Percentiles rank a stretch among this genome's conserved stretches.
These are phyloP conservation scores for Conticribra guillardii DNA, from an alignment of 108 stramenopile genomes.

Conservation along the genomic window DNA sequence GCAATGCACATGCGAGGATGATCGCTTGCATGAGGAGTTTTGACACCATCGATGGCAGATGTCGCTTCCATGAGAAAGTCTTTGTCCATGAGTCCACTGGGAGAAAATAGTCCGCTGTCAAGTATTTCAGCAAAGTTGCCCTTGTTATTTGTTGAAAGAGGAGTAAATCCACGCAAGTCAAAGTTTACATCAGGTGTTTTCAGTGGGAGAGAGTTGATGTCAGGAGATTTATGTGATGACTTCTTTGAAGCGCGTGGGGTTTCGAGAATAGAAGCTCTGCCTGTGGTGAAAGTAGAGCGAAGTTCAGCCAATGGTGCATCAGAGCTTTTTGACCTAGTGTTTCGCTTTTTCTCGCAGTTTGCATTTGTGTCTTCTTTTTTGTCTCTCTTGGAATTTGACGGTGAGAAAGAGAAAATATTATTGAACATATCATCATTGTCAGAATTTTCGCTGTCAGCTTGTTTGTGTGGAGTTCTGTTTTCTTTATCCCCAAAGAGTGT, in stretches of 20 bases:
- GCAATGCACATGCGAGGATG: conserved; percentile 45
- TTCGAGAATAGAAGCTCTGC: conserved; percentile 34
- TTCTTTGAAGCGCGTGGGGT: conserved; percentile 29
- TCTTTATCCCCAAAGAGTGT: conserved; percentile 15
- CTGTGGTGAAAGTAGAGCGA: conserved; percentile 34
- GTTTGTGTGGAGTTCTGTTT: background rate
- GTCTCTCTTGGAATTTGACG: conserved; percentile 5
- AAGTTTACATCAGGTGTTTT: conserved; percentile 35
- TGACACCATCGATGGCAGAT: conserved; percentile 16
- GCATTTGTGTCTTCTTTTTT: background rate
- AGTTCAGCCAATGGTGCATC: background rate
- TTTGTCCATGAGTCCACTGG: conserved; percentile 27
- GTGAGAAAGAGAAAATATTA: conserved; percentile 40
- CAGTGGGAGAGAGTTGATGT: conserved; percentile 12
- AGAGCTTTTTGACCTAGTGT: background rate
- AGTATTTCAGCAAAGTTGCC: conserved; percentile 28
- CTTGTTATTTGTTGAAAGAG: conserved; percentile 31
- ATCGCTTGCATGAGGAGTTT: conserved; percentile 46
- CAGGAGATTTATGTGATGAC: conserved; percentile 7
- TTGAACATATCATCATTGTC: conserved; percentile 3
- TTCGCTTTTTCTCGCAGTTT: background rate
- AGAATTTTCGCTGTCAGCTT: background rate
- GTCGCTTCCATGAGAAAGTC: conserved; percentile 27
- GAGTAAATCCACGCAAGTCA: conserved; percentile 41
- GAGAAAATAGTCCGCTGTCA: conserved; percentile 33